Percentiles rank a stretch among this genome's conserved stretches.
Conservation (phyloP, 1,139 yeast genomes). For the Scheffersomyces lignicola region DNA sequence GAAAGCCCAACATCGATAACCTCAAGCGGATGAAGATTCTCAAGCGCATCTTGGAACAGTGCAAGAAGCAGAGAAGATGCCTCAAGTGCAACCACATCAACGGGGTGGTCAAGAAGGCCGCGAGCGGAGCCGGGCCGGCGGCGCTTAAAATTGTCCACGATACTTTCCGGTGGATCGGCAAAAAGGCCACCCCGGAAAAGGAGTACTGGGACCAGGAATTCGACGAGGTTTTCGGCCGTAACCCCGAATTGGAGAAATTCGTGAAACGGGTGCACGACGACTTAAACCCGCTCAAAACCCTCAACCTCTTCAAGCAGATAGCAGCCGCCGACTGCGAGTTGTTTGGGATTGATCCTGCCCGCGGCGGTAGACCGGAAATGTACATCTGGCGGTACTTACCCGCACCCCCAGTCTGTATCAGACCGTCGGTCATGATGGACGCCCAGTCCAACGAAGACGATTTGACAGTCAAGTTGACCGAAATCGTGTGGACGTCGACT, state of each 20-base stretch:
- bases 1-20: conserved; percentile 89
- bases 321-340: conserved; percentile 87
- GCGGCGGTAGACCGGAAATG: conserved; percentile 94
- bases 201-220: conserved; percentile 84
- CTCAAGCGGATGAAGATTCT: conserved; percentile 86
- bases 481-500: conserved; percentile 94
- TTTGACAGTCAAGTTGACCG: conserved; percentile 91
- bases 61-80: conserved; percentile 93
- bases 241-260: conserved; percentile 88
- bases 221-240: conserved; percentile 63
- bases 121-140: conserved; percentile 87
- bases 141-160: conserved; percentile 95
- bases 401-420: conserved; percentile 97
- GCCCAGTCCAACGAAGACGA: conserved; percentile 97
- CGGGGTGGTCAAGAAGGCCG: conserved; percentile 98
- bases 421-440: conserved; percentile 95
- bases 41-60: conserved; percentile 82
- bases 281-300: conserved; percentile 86
- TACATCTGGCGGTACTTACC: conserved; percentile 97
- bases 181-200: conserved; percentile 84
- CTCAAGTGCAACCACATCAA: conserved; percentile 82
- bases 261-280: conserved; percentile 90
- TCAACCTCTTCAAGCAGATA: conserved; percentile 83
- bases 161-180: conserved; percentile 93
- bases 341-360: conserved; percentile 82